Percentiles rank a stretch among this genome's conserved stretches.
These are phyloP conservation scores for Penicillium paradoxum DNA, from an alignment of 495 filamentous ascomycete genomes.

Conservation along the genomic window DNA sequence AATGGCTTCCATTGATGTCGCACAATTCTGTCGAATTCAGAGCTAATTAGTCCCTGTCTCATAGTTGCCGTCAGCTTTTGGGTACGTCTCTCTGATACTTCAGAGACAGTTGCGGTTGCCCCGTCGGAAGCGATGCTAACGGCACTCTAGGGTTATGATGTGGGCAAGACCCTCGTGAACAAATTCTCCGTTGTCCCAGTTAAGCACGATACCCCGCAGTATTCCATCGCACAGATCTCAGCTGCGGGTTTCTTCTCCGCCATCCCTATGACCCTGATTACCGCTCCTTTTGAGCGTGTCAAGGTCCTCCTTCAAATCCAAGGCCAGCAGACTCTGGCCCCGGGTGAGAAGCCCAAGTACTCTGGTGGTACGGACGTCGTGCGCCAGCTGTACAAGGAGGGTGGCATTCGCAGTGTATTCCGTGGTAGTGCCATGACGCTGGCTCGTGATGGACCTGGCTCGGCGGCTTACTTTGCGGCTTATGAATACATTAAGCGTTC, in stretches of 20 bases:
- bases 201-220: constrained; percentile 55
- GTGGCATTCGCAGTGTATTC: constrained; percentile 86
- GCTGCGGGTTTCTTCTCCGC: constrained; percentile 96
- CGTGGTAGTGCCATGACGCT: constrained; percentile 86
- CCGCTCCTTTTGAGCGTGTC: constrained; percentile 95
- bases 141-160: constrained; percentile 69
- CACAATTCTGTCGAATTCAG: not conserved
- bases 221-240: constrained; percentile 82
- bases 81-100: constrained; percentile 25
- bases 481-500: constrained; percentile 91
- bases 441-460: constrained; percentile 87
- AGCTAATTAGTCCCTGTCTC: constrained; percentile 3
- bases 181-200: constrained; percentile 56
- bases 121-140: constrained; percentile 17
- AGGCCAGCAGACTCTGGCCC: constrained; percentile 77
- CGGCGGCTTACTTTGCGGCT: constrained; percentile 91
- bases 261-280: constrained; percentile 96
- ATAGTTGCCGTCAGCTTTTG: constrained; percentile 97
- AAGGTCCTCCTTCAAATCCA: constrained; percentile 98
- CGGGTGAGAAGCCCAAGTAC: constrained; percentile 92
- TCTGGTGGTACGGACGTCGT: constrained; percentile 88
- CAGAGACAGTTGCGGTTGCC: not conserved
- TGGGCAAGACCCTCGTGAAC: constrained; percentile 83
- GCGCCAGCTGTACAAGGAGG: constrained; percentile 86
- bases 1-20: not conserved